phyloP scores from a whole-genome alignment of 2,329 filamentous ascomycete species.

The Fusarium anthophilum region DNA sequence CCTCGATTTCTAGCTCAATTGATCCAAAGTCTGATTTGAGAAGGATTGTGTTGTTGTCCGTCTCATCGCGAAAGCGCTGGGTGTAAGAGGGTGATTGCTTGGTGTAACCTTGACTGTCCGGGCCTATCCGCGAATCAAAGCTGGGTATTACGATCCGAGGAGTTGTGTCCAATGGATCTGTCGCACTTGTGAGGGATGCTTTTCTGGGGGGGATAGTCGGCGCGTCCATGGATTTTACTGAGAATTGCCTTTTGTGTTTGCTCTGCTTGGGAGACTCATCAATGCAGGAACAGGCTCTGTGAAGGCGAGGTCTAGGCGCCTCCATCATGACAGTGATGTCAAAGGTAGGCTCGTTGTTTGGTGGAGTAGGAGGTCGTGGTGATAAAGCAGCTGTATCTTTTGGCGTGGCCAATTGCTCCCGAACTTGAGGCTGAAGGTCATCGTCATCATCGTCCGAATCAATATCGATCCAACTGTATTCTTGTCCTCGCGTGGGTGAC shows the following conservation, averaged over 20 bases:
- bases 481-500: constrained; percentile 30
- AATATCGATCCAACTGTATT: constrained; percentile 51
- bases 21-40: constrained; percentile 34
- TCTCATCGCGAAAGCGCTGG: constrained; percentile 27
- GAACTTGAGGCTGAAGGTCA: constrained; percentile 28
- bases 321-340: constrained; percentile 32
- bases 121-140: constrained; percentile 8
- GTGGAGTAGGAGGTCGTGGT: constrained; percentile 46
- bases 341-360: constrained; percentile 30
- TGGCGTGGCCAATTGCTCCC: constrained; percentile 7
- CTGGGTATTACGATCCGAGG: constrained; percentile 19
- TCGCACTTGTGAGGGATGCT: constrained; percentile 30
- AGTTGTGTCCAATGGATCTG: constrained; percentile 6
- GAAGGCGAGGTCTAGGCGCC: not conserved
- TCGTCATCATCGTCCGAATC: constrained; percentile 46
- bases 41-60: constrained; percentile 32
- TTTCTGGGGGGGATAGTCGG: constrained; percentile 36
- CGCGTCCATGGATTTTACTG: constrained; percentile 29
- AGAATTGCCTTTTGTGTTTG: constrained; percentile 16
- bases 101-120: constrained; percentile 13
- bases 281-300: constrained; percentile 5
- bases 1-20: constrained; percentile 32
- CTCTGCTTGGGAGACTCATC: constrained; percentile 2
- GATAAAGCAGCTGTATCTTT: constrained; percentile 37
- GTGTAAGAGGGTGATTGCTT: constrained; percentile 11